These are phyloP conservation scores for Santalum album DNA, from an alignment of 164 flowering plant species.

Conservation along the genomic window DNA sequence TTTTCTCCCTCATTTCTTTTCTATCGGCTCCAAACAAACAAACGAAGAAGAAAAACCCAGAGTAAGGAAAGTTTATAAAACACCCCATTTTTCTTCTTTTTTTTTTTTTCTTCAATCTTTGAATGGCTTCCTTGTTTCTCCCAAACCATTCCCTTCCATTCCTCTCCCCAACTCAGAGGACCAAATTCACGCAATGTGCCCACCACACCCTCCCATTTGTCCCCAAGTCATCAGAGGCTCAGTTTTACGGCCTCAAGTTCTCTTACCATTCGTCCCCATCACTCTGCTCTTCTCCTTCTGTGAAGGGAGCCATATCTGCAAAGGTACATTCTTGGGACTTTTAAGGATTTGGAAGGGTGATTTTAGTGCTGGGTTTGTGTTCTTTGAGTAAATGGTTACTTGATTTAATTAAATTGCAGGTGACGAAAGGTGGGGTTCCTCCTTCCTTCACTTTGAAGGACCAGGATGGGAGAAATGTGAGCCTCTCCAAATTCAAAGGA, in stretches of 20 bases:
- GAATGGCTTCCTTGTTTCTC: slow-evolving; percentile 52
- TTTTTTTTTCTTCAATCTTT: background rate
- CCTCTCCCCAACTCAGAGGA: slow-evolving; percentile 25
- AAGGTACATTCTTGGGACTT: slow-evolving; percentile 37
- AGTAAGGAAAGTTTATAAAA: no score
- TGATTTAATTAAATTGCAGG: slow-evolving; percentile 25
- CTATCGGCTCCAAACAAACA: background rate
- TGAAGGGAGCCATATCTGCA: slow-evolving; percentile 34
- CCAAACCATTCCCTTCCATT: slow-evolving; percentile 34
- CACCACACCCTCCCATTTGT: slow-evolving; percentile 22
- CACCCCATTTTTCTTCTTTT: background rate
- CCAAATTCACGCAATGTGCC: slow-evolving; percentile 9
- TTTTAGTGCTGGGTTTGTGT: background rate
- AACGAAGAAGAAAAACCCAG: no score
- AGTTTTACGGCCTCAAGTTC: slow-evolving; percentile 54
- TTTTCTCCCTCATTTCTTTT: background rate
- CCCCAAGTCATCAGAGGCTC: slow-evolving; percentile 54
- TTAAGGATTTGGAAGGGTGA: background rate
- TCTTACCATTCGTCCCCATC: slow-evolving; percentile 21
- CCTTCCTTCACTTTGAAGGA: slow-evolving; percentile 81
- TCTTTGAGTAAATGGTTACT: background rate
- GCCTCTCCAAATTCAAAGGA: slow-evolving; percentile 77
- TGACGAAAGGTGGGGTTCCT: slow-evolving; percentile 54
- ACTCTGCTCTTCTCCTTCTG: slow-evolving; percentile 22
- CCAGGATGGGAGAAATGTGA: slow-evolving; percentile 76